Base-by-base conservation (phyloP, 1,139 yeast genomes). In the Saccharomycopsis hybrid region DNA sequence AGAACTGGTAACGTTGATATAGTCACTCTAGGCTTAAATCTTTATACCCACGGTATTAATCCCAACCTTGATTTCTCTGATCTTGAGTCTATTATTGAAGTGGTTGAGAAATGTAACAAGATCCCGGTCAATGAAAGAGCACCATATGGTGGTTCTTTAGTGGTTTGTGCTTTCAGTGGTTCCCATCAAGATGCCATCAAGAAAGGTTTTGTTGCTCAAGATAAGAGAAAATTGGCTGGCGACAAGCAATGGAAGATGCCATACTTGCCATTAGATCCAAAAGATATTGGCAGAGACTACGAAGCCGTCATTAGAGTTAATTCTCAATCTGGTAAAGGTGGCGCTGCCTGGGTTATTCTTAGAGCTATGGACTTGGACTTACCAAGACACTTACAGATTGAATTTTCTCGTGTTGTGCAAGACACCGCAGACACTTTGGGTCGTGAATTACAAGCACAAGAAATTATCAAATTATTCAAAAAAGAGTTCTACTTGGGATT, bases 181-280 rank as follows among this genome's bases (percentile, higher is more conserved):
- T 87, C 96, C 41, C 97, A 92, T 68, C 97, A 92, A 73, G 97
- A 92, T 67, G 97, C 98, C 47, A 92, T 92, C 71, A 92, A 92
- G 71, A 92, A 92, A 72, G 97, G 97, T 41, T 90, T 92, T 71
- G 73, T 77, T 52, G 67, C 73, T 42, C 82, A 84, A 64, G 75
- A 74, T 41, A 69, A 69, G 60, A 69, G 71, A 56, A 65, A 69
- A 50, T 72, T 72, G 50, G 64, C 73, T 53, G 77, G 78, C 46
- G 70, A 69, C 48, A 57, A 60, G 42, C 46, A 50, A 27, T 90
- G 97, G 98, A 78, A 80, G 62, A 78, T 92, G 57, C 98, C 98
- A 44, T 92, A 92, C 71, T 76, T 92, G 62, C 97, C 98, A 54
- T 77, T 92, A 68, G 98, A 92, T 69, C 98, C 98, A 59, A 78